phyloP scores from a whole-genome alignment of 2,329 filamentous ascomycete species.

The Cercospora zeae-maydis region DNA sequence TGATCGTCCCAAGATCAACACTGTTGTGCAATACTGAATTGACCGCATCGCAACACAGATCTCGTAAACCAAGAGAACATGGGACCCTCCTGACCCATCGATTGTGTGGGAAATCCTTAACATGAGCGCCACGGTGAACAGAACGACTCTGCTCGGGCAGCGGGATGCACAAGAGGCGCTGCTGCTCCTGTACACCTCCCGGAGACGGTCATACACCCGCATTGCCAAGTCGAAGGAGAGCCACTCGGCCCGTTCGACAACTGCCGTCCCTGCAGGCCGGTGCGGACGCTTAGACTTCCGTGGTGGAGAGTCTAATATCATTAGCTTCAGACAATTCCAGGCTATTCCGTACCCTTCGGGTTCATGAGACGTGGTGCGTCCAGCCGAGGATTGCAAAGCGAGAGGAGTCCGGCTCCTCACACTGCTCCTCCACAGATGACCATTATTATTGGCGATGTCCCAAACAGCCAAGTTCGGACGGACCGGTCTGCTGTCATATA shows the following conservation, averaged over 20 bases:
- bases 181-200: not conserved
- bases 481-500: not conserved
- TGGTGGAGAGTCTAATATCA: constrained; percentile 9
- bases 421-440: not conserved
- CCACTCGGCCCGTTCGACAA: not conserved
- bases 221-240: not conserved
- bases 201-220: not conserved
- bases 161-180: not conserved
- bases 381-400: constrained; percentile 5
- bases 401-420: constrained; percentile 3
- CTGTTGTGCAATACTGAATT: not conserved
- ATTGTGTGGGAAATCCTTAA: not conserved
- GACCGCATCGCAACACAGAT: not conserved
- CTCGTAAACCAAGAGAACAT: not conserved
- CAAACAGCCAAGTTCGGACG: not conserved
- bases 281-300: constrained; percentile 8
- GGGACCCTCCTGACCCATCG: not conserved
- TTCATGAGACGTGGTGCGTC: constrained; percentile 12
- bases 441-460: not conserved
- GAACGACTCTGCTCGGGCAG: not conserved
- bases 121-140: not conserved
- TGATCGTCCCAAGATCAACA: not conserved
- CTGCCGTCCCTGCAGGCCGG: constrained; percentile 7
- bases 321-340: constrained; percentile 16
- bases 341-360: constrained; percentile 13